Evolutionary conservation across 768 basidiomycete species (phyloP).

Genomic region (Pilatotrama ljubarskyi): DNA sequence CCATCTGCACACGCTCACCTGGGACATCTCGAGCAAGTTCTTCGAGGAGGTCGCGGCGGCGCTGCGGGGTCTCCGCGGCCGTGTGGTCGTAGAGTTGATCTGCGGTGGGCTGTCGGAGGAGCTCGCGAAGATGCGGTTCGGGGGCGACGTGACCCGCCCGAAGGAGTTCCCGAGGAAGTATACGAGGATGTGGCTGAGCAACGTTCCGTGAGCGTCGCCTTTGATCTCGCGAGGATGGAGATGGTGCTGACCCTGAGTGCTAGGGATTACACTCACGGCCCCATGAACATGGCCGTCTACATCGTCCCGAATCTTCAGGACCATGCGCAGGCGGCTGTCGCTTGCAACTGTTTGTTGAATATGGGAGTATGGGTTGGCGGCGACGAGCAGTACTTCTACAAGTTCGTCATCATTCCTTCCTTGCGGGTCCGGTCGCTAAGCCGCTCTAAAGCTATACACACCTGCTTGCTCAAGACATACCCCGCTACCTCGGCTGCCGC

Average conservation of each 20-base stretch:
- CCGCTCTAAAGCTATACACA: slow-evolving; percentile 30
- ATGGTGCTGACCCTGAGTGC: not conserved
- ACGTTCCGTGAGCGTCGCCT: slow-evolving; percentile 33
- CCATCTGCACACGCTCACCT: not conserved
- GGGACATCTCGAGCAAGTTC: slow-evolving; percentile 21
- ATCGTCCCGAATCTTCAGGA: slow-evolving; percentile 31
- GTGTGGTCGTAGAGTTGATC: slow-evolving; percentile 33
- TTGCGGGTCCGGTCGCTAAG: not conserved
- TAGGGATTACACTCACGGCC: slow-evolving; percentile 37
- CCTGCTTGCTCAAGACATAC: slow-evolving; percentile 31
- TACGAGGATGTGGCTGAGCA: slow-evolving; percentile 39
- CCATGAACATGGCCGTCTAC: slow-evolving; percentile 30
- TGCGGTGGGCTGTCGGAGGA: slow-evolving; percentile 34
- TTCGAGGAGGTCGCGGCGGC: slow-evolving; percentile 31
- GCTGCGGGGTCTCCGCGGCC: slow-evolving; percentile 26
- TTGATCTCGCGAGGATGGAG: too few relatives aligned
- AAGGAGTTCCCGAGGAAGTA: slow-evolving; percentile 33
- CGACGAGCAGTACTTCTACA: slow-evolving; percentile 34
- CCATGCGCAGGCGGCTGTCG: slow-evolving; percentile 26
- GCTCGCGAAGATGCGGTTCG: slow-evolving; percentile 31
- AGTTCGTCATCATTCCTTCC: slow-evolving; percentile 16
- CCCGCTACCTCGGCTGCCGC: slow-evolving; percentile 32
- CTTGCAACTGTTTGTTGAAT: slow-evolving; percentile 34
- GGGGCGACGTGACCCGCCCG: slow-evolving; percentile 28
- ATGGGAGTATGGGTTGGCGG: slow-evolving; percentile 28